Evolutionary conservation across 169 alveolate genomes (phyloP), one percentile per base, ranked within the genome.

Genomic region (Babesia caballi): DNA sequence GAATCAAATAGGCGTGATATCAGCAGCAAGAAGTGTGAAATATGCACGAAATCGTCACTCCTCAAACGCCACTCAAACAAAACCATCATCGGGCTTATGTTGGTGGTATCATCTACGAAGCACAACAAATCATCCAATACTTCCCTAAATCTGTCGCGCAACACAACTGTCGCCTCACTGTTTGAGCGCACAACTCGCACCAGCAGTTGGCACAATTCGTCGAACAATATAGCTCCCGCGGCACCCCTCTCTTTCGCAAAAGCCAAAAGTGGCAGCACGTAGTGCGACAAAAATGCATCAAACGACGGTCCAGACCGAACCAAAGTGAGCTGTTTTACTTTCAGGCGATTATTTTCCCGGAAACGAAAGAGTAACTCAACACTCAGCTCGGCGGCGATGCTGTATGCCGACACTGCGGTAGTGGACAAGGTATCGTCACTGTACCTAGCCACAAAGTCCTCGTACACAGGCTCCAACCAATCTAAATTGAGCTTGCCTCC

Each of bases 1-100:
- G 27, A 9, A 11, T 77, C 59, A 30, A 77, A 65, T 6, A 77
- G 41, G 3, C 30, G 58, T 40, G 85, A 51, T 51, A 77, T 42
- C 36, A 77, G 57, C 54, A 68, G 32, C 44, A 77, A 33, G 33
- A 77, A 38, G 27, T 61, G 71, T 9, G 85, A 67, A 23, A 53
- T 40, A 14, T 68, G 85, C 9, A n/a, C 23, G 25, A 56, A 25
- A 27, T 77, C 36, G 50, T 66, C 76, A 30, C 72, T 56, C 58
- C 40, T 68, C 40, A 77, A 56, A 35, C 82, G 52, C 85, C 85
- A 77, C 46, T 77, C 85, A 28, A 77, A 77, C 50, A 77, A 51
- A 11, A 71, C 70, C 66, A 77, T 50, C 21, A 66, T 40, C 32
- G 70, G 76, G 51, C 52, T 77, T 21, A 67, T 68, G 58, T 66